These are phyloP conservation scores for Chlorella sp. DNA, from an alignment of 139 green algal species.

Conservation along the genomic window DNA sequence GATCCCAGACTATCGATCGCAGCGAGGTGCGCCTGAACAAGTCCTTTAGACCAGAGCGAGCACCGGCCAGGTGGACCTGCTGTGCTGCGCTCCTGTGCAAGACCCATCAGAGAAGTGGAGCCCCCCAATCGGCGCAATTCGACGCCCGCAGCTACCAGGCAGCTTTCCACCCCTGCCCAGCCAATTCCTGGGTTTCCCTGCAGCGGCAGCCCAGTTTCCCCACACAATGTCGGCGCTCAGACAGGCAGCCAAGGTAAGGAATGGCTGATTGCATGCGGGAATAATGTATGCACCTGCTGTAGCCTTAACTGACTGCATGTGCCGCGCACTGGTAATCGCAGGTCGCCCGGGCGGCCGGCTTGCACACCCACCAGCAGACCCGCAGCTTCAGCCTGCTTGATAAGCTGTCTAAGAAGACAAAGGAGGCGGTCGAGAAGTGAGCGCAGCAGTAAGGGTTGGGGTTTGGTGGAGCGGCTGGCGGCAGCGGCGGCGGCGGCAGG, in stretches of 20 bases:
- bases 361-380: slow-evolving; percentile 10
- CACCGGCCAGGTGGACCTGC: too few relatives aligned
- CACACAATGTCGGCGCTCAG: slow-evolving; percentile 1
- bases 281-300: neutral
- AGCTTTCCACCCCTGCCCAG: too few relatives aligned
- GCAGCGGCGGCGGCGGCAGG: neutral
- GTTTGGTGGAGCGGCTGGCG: neutral
- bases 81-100: too few relatives aligned
- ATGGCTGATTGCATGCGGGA: neutral
- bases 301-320: neutral
- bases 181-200: too few relatives aligned
- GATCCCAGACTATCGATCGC: too few relatives aligned
- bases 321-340: neutral
- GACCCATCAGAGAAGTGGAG: too few relatives aligned
- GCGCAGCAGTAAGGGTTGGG: slow-evolving; percentile 1
- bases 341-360: slow-evolving; percentile 5
- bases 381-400: slow-evolving; percentile 33
- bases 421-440: slow-evolving; percentile 32
- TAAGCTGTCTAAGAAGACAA: slow-evolving; percentile 18
- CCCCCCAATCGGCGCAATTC: too few relatives aligned
- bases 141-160: too few relatives aligned
- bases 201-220: too few relatives aligned
- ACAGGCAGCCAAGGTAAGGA: neutral
- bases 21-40: too few relatives aligned
- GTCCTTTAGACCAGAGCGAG: too few relatives aligned